A percentile compares a stretch with the other conserved stretches of the same genome.
These are phyloP conservation scores for Rhizopus stolonifer DNA, from an alignment of 371 early-diverging fungal genomes.

Conservation along the genomic window DNA sequence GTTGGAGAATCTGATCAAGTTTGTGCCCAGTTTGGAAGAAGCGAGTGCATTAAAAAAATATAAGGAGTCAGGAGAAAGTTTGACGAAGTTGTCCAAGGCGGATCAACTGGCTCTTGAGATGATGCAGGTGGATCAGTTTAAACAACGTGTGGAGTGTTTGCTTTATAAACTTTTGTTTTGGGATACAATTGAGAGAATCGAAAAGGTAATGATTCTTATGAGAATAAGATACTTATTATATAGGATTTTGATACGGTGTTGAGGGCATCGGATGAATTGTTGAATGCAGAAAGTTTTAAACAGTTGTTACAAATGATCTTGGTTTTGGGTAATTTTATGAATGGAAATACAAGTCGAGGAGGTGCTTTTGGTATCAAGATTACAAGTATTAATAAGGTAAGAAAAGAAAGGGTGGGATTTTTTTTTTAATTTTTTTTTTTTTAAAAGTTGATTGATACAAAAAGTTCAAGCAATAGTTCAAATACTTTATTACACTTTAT, in stretches of 20 bases:
- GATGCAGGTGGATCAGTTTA: conserved; percentile 73
- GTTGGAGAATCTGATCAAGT: conserved; percentile 21
- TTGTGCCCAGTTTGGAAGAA: conserved; percentile 27
- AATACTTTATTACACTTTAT: conserved; percentile 79
- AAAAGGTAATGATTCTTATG: conserved; percentile 41
- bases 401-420: neutral
- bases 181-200: conserved; percentile 64
- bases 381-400: conserved; percentile 80
- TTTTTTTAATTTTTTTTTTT: neutral
- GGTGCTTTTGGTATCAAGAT: conserved; percentile 90
- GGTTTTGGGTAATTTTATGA: conserved; percentile 90
- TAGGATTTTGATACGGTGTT: conserved; percentile 43
- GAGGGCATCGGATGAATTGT: conserved; percentile 51
- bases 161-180: conserved; percentile 70
- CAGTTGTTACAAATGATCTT: conserved; percentile 70
- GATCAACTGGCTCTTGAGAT: conserved; percentile 41
- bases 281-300: conserved; percentile 47
- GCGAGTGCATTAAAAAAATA: conserved; percentile 56
- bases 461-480: conserved; percentile 55
- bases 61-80: neutral
- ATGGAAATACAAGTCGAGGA: conserved; percentile 82
- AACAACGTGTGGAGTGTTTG: conserved; percentile 69
- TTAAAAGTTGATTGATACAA: conserved; percentile 76
- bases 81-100: conserved; percentile 8
- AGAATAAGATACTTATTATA: neutral